These are phyloP conservation scores for Cocos nucifera DNA, from an alignment of 176 grass and related monocot species.

Conservation along the genomic window DNA sequence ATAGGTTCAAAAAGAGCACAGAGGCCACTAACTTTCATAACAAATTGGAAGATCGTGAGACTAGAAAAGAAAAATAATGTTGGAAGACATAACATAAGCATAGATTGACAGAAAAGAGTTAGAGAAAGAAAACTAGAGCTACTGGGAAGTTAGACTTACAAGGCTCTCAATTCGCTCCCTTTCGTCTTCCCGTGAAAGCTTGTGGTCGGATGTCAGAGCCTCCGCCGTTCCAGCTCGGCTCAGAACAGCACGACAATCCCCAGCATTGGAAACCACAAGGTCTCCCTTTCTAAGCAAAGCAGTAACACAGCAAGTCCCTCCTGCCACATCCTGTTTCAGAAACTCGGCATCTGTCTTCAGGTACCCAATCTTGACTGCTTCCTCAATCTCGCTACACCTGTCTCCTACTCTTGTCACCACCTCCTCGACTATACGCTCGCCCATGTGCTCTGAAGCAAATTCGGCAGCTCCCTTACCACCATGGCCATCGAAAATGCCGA, in stretches of 20 bases:
- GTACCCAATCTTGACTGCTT: conserved; percentile 47
- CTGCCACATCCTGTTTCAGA: conserved; percentile 54
- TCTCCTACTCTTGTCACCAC: conserved; percentile 17
- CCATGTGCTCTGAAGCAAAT: conserved; percentile 76
- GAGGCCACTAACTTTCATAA: no score
- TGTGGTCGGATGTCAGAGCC: conserved; percentile 82
- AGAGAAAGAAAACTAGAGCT: no score
- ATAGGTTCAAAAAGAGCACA: no score
- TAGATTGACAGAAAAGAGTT: no score
- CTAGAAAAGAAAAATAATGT: no score
- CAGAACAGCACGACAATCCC: conserved; percentile 80
- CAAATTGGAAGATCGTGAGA: no score
- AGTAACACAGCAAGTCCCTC: conserved; percentile 83
- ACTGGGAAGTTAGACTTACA: conserved; percentile 30
- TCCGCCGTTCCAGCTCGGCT: conserved; percentile 68
- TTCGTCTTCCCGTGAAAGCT: conserved; percentile 59
- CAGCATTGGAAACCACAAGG: conserved; percentile 71
- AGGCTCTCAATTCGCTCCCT: conserved; percentile 72
- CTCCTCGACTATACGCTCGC: conserved; percentile 49
- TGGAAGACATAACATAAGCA: no score
- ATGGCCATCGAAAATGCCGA: conserved; percentile 94
- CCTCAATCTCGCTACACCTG: conserved; percentile 29
- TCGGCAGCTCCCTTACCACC: conserved; percentile 75
- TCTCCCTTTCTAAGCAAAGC: conserved; percentile 53
- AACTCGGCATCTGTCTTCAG: conserved; percentile 72